Conservation (phyloP, 768 basidiomycete genomes). For the Leccinum arenicola region DNA sequence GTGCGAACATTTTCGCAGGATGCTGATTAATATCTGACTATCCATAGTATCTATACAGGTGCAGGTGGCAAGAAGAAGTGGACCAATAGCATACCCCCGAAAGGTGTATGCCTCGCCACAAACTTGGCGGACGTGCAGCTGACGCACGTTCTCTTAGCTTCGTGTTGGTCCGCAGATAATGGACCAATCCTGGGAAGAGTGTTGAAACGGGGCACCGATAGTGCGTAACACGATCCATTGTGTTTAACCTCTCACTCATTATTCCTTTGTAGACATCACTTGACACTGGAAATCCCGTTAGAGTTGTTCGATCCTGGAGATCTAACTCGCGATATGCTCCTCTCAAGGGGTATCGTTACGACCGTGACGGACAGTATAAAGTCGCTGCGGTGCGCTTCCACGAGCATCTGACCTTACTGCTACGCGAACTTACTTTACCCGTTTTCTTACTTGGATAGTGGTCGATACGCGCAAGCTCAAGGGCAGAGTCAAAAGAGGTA, state of each 20-base stretch:
- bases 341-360: constrained; percentile 26
- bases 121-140: neutral
- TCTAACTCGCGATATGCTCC: constrained; percentile 27
- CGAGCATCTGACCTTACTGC: neutral
- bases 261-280: constrained; percentile 17
- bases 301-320: constrained; percentile 26
- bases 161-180: constrained; percentile 20
- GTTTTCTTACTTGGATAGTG: constrained; percentile 15
- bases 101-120: constrained; percentile 18
- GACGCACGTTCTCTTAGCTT: constrained; percentile 6
- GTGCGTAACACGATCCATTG: constrained; percentile 8
- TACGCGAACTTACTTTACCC: constrained; percentile 8
- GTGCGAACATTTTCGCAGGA: constrained; percentile 11
- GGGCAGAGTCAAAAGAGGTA: neutral
- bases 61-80: constrained; percentile 19
- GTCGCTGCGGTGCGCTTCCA: constrained; percentile 16
- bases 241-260: neutral
- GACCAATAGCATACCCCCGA: constrained; percentile 10
- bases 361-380: constrained; percentile 33
- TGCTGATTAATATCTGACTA: neutral
- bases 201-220: constrained; percentile 14
- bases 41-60: constrained; percentile 30
- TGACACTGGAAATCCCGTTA: constrained; percentile 18
- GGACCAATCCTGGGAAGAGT: constrained; percentile 23
- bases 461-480: constrained; percentile 1